Evolutionary conservation across 176 grass and related monocot species (phyloP).

Genomic region (Paspalum vaginatum): DNA sequence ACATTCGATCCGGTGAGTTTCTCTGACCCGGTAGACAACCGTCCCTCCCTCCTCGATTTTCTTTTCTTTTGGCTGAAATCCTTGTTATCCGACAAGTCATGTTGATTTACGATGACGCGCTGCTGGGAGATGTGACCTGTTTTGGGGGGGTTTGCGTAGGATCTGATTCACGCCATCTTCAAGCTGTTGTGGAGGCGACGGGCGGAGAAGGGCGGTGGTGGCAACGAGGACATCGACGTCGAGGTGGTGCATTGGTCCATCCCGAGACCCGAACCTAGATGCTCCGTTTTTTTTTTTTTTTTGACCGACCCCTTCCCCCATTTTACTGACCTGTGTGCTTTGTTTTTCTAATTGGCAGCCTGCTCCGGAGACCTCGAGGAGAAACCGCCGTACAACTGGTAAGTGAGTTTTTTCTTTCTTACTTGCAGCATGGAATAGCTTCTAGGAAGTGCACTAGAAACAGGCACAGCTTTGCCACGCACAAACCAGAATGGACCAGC

Average conservation of each 20-base stretch:
- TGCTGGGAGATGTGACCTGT: background rate
- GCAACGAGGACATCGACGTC: constrained; percentile 29
- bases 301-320: background rate
- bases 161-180: constrained; percentile 81
- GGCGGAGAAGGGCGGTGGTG: constrained; percentile 31
- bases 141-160: constrained; percentile 42
- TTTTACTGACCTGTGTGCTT: background rate
- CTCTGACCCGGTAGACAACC: too few species aligned
- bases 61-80: background rate
- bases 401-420: background rate
- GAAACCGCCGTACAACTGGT: constrained; percentile 67
- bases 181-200: constrained; percentile 78
- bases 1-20: constrained; percentile 58
- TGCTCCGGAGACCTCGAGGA: constrained; percentile 59
- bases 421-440: background rate
- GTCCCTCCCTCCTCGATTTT: background rate
- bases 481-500: too few species aligned
- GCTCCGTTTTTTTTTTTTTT: too few species aligned
- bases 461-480: too few species aligned
- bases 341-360: constrained; percentile 43
- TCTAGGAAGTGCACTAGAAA: background rate
- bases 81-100: background rate
- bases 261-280: background rate
- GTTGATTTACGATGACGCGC: background rate
- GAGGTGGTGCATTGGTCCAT: constrained; percentile 49